Percentiles rank a stretch among this genome's conserved stretches.
Evolutionary conservation across 2,329 filamentous ascomycete species (phyloP).

Genomic region (Epichloe sibirici): DNA sequence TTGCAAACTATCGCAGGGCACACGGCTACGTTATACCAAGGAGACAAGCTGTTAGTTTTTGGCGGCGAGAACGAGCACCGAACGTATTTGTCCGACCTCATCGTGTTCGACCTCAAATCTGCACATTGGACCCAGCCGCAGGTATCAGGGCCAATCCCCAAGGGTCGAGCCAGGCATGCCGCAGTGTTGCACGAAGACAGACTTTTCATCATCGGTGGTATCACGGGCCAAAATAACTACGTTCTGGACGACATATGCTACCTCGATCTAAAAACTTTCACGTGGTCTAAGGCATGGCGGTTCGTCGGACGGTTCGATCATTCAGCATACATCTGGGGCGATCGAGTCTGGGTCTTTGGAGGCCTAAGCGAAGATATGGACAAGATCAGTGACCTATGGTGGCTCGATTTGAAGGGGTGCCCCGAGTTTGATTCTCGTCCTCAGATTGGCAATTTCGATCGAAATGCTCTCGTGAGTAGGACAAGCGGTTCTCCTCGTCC

Average conservation of each 20-base stretch:
- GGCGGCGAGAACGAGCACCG: conserved; percentile 97
- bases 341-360: conserved; percentile 92
- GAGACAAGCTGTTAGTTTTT: conserved; percentile 91
- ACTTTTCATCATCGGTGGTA: conserved; percentile 89
- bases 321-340: conserved; percentile 82
- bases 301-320: conserved; percentile 95
- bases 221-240: conserved; percentile 82
- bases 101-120: conserved; percentile 88
- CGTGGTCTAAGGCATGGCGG: conserved; percentile 91
- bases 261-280: conserved; percentile 91
- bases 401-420: conserved; percentile 86
- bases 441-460: conserved; percentile 39
- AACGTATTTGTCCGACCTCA: conserved; percentile 88
- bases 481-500: conserved; percentile 39
- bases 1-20: conserved; percentile 49
- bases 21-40: conserved; percentile 86
- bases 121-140: conserved; percentile 92
- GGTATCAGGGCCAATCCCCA: conserved; percentile 71
- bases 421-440: conserved; percentile 70
- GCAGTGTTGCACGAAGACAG: conserved; percentile 94
- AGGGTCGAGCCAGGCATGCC: conserved; percentile 84
- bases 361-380: conserved; percentile 95
- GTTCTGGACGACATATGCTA: conserved; percentile 96
- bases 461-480: conserved; percentile 28
- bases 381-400: conserved; percentile 91